Base-by-base conservation (phyloP, 495 filamentous ascomycete species). In the Pseudotulostoma volvatum region DNA sequence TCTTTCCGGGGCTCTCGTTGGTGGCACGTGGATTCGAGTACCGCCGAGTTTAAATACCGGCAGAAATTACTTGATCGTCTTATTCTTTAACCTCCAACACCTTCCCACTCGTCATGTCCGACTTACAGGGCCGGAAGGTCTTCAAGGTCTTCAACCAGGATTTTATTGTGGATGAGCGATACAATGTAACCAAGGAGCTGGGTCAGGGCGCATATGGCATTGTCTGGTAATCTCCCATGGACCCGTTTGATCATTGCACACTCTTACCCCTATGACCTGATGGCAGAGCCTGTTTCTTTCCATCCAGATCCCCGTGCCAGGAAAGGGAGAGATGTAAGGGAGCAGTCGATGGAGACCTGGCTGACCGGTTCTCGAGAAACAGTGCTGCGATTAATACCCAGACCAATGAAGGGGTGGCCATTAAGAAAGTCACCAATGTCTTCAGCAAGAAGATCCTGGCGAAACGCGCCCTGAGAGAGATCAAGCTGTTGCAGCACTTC, bases 91-190 rank as follows among this genome's bases (percentile, higher is more conserved):
- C 32, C n/a, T n/a, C n/a, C n/a, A n/a, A n/a, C n/a, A n/a, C n/a
- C n/a, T n/a, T n/a, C n/a, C n/a, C n/a, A n/a, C n/a, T n/a, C n/a
- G n/a, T 25, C 54, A 88, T 86, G 81, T 66, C 72, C 49, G 81
- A 86, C 57, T 65, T 92, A 37, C 74, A 77, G 46, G 83, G 83
- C 54, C 81, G 87, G 55, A 93, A 92, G 68, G 72, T 86, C 60
- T 97, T 96, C 74, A 96, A 96, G 79, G 90, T 96, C 53, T 97
- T 97, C 68, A 95, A 95, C 72, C 90, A 97, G 59, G 90, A 97
- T 66, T 97, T 97, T 53, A 80, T 95, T 46, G 90, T 97, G 44
- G 92, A 94, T 55, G 87, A 96, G 61, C 74, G 92, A 37, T 97
- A 97, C 66, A 93, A 80, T 54, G 90, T 97, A 44, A 97, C 87